phyloP scores from a whole-genome alignment of 1,284 basidiomycete genomes.

The Vanrija humicola region DNA sequence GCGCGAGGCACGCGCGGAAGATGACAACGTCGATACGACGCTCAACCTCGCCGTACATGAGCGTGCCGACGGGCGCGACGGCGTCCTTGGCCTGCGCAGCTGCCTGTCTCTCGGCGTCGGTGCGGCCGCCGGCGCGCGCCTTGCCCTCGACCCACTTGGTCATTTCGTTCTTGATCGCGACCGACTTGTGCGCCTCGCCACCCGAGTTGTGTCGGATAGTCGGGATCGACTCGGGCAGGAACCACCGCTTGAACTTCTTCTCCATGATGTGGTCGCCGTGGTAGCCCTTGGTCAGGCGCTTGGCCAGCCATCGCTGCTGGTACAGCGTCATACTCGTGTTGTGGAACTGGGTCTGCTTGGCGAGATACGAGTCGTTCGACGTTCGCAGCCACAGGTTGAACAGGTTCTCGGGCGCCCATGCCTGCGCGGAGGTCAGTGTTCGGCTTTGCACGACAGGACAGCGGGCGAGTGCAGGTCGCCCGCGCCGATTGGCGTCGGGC shows the following conservation, averaged over 20 bases:
- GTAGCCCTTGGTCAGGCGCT: slow-evolving; percentile 86
- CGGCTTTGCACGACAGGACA: background rate
- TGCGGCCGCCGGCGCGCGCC: slow-evolving; percentile 36
- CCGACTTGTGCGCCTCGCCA: slow-evolving; percentile 26
- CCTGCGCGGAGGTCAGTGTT: slow-evolving; percentile 52
- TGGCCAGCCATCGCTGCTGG: slow-evolving; percentile 88
- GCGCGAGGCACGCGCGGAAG: slow-evolving; percentile 86
- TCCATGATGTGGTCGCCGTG: slow-evolving; percentile 94
- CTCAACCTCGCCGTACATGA: slow-evolving; percentile 94
- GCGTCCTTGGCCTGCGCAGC: slow-evolving; percentile 57
- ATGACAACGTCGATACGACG: slow-evolving; percentile 86
- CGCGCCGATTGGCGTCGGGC: too few relatives aligned
- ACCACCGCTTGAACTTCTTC: slow-evolving; percentile 92
- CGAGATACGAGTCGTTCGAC: slow-evolving; percentile 51
- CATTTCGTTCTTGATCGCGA: slow-evolving; percentile 52
- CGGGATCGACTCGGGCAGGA: slow-evolving; percentile 79
- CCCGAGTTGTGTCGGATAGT: slow-evolving; percentile 59
- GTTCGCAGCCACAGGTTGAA: slow-evolving; percentile 73
- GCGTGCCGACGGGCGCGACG: slow-evolving; percentile 70
- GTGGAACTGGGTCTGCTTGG: slow-evolving; percentile 58
- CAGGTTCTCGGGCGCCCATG: slow-evolving; percentile 74
- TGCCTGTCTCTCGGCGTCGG: slow-evolving; percentile 50
- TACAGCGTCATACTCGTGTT: slow-evolving; percentile 66
- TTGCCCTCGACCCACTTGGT: slow-evolving; percentile 58
- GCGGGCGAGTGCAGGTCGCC: too few relatives aligned